A percentile compares a stretch with the other conserved stretches of the same genome.
These are phyloP conservation scores for Combretum micranthum DNA, from an alignment of 345 rosid species.

Conservation along the genomic window DNA sequence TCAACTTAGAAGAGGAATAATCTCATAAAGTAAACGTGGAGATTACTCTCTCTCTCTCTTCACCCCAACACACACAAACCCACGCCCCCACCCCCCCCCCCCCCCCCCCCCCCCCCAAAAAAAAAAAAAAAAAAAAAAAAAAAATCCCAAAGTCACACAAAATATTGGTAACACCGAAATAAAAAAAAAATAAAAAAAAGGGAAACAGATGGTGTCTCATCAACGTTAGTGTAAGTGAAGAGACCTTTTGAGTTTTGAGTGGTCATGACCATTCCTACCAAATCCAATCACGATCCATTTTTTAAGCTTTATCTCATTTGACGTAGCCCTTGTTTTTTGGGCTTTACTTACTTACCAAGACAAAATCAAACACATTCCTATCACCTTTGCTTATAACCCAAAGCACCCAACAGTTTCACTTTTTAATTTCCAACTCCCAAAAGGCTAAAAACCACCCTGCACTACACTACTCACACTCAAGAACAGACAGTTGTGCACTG, in stretches of 20 bases:
- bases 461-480: not conserved
- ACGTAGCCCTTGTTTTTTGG: not conserved
- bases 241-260: conserved; percentile 21
- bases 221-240: conserved; percentile 25
- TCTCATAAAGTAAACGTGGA: too few species aligned
- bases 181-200: not conserved
- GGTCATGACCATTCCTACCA: conserved; percentile 33
- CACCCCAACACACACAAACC: too few species aligned
- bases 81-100: too few species aligned
- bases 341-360: conserved; percentile 61
- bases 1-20: conserved; percentile 10
- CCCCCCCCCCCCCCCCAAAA: too few species aligned
- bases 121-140: too few species aligned
- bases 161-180: not conserved
- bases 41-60: too few species aligned
- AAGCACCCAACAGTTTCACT: conserved; percentile 61
- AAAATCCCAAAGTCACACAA: too few species aligned
- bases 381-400: conserved; percentile 84
- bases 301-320: conserved; percentile 4
- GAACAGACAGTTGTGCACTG: not conserved
- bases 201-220: conserved; percentile 15
- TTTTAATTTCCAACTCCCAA: conserved; percentile 15
- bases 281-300: conserved; percentile 22
- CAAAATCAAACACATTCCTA: conserved; percentile 31
- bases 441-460: not conserved